Evolutionary conservation across 2,329 filamentous ascomycete species (phyloP).

Genomic region (Colletotrichum eremochloae): DNA sequence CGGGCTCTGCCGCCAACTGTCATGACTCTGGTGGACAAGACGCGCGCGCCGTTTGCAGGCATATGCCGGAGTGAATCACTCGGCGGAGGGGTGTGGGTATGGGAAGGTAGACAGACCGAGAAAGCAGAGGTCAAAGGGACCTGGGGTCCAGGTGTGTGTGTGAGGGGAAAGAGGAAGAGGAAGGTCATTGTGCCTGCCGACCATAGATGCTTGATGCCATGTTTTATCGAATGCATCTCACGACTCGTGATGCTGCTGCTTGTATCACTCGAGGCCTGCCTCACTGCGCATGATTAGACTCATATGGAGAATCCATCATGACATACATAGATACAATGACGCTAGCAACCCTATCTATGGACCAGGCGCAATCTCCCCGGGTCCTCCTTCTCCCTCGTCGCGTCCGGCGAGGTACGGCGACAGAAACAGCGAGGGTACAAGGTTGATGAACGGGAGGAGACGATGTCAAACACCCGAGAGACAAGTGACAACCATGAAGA

Average conservation of each 20-base stretch:
- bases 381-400: conserved; percentile 25
- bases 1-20: conserved; percentile 37
- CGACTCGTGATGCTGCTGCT: conserved; percentile 40
- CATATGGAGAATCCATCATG: conserved; percentile 40
- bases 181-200: conserved; percentile 32
- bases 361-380: conserved; percentile 37
- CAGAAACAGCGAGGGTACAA: conserved; percentile 30
- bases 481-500: neutral
- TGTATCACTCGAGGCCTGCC: conserved; percentile 39
- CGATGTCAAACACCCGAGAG: conserved; percentile 6
- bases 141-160: conserved; percentile 3
- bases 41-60: conserved; percentile 24
- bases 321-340: conserved; percentile 40
- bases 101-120: conserved; percentile 8
- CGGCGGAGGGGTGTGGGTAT: conserved; percentile 18
- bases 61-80: conserved; percentile 20
- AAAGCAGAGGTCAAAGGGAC: conserved; percentile 8
- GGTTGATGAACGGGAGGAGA: conserved; percentile 10
- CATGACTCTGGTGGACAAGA: conserved; percentile 33
- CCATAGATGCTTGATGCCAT: conserved; percentile 22
- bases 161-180: conserved; percentile 25
- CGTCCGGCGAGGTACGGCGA: conserved; percentile 12
- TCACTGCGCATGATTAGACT: conserved; percentile 39
- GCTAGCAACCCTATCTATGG: conserved; percentile 39
- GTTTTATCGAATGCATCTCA: conserved; percentile 30